Base-by-base conservation (phyloP, 345 rosid genomes). In the Garcia nutans region DNA sequence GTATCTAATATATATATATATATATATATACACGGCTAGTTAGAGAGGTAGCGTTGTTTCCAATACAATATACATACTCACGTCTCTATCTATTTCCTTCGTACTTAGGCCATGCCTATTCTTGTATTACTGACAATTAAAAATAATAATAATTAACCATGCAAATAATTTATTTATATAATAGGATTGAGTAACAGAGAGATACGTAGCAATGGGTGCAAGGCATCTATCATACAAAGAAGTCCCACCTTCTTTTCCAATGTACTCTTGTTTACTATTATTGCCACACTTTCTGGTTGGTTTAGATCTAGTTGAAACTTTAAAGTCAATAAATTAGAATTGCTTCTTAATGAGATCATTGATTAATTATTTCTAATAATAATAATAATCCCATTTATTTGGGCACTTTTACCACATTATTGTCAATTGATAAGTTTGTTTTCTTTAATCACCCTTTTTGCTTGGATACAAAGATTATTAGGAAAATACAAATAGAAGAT, bases 201-300 rank as follows among this genome's bases (percentile, higher is more conserved):
- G 79, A 89, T 88, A 85, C 92, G 89, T 88, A 84, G 87, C 84
- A 89, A 92, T 77, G 78, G 96, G 92, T 90, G 93, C 89, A 92
- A 86, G 93, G 91, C 76, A 84, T 71, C 88, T 26, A 71, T 91
- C 93, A 65, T 72, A 80, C 49, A 76, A 73, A 75, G 33, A 86
- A 78, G 79, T 84, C 80, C 79, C 81, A 83, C 82, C 86, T 54
- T 60, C 75, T 74, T 61, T 68, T 55, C 41, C 62, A 61, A 54
- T 47, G 0, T 26, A 74, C 64, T 37, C 28, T 52, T n/a, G 37
- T 2, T 33, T 33, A 33, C 45, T 70, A n/a, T 8, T 72, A 80
- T 1, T 49, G 76, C 81, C 71, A 42, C 47, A 33, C 63, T 44
- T 71, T 24, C 26, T 79, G 31, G 28, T 64, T 57, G 62, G 71